Evolutionary conservation across 2,329 filamentous ascomycete species (phyloP).

Genomic region (Ophiostoma sp.): DNA sequence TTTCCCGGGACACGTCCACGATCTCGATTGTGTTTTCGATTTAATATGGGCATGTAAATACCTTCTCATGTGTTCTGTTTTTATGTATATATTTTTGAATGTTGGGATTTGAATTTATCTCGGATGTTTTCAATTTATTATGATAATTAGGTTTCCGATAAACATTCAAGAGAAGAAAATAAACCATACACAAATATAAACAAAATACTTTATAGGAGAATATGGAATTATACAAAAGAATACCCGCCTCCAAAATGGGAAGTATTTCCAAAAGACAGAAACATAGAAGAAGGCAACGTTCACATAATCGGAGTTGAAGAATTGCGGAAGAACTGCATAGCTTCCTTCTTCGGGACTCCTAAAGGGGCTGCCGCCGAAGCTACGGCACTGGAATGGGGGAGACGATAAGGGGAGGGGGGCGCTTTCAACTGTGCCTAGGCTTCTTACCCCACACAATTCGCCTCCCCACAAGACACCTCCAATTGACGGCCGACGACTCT

Average conservation of each 20-base stretch:
- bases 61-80: no score
- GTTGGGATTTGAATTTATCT: not conserved
- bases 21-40: no score
- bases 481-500: slow-evolving; percentile 1
- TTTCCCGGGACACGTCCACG: not conserved
- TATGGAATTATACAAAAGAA: not conserved
- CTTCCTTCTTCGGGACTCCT: not conserved
- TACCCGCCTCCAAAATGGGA: not conserved
- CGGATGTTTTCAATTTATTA: not conserved
- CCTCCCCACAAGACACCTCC: slow-evolving; percentile 10
- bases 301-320: not conserved
- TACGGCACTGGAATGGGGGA: not conserved
- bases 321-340: not conserved
- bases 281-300: not conserved
- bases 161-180: no score
- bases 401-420: not conserved
- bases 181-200: not conserved
- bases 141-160: no score
- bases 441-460: slow-evolving; percentile 9
- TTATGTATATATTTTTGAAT: no score
- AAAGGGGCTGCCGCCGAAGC: not conserved
- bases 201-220: not conserved
- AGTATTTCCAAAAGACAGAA: slow-evolving; percentile 1
- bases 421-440: not conserved
- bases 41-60: not conserved